Percentiles rank a stretch among this genome's conserved stretches.
Conservation (phyloP, 2,329 filamentous ascomycete genomes). For the Geosmithia flava region DNA sequence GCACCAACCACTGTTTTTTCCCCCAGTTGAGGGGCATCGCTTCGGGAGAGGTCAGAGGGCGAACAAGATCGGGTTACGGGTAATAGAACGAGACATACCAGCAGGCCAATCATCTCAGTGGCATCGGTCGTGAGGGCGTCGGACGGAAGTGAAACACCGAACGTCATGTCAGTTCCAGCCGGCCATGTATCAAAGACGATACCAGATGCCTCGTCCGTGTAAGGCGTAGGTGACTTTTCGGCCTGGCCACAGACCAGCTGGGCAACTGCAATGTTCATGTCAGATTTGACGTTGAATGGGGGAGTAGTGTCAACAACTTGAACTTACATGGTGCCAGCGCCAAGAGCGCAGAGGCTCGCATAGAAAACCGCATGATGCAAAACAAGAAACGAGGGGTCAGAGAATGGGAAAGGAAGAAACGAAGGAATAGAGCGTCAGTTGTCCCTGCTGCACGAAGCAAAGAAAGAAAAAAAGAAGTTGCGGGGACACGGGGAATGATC, state of each 20-base stretch:
- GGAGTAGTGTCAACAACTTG: not conserved
- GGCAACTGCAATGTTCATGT: conserved; percentile 2
- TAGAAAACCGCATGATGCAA: conserved; percentile 4
- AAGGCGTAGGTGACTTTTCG: conserved; percentile 9
- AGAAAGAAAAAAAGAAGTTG: no score
- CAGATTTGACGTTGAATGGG: not conserved
- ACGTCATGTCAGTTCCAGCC: conserved; percentile 30
- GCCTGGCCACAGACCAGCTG: conserved; percentile 6
- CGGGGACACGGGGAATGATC: no score
- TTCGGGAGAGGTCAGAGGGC: conserved; percentile 10
- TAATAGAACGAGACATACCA: conserved; percentile 25
- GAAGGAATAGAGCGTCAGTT: no score
- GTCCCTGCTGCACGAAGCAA: no score
- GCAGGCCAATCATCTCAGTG: conserved; percentile 46
- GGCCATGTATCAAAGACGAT: conserved; percentile 40
- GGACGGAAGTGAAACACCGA: conserved; percentile 40
- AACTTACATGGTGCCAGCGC: conserved; percentile 6
- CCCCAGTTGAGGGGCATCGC: conserved; percentile 31
- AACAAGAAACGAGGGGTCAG: not conserved
- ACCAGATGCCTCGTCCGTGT: conserved; percentile 33
- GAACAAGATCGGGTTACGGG: conserved; percentile 13
- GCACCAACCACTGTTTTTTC: conserved; percentile 40
- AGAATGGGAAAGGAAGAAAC: no score
- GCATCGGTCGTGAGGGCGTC: conserved; percentile 32
- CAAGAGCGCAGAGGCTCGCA: conserved; percentile 2